Base-by-base conservation (phyloP, 345 rosid species). In the Laguncularia racemosa region DNA sequence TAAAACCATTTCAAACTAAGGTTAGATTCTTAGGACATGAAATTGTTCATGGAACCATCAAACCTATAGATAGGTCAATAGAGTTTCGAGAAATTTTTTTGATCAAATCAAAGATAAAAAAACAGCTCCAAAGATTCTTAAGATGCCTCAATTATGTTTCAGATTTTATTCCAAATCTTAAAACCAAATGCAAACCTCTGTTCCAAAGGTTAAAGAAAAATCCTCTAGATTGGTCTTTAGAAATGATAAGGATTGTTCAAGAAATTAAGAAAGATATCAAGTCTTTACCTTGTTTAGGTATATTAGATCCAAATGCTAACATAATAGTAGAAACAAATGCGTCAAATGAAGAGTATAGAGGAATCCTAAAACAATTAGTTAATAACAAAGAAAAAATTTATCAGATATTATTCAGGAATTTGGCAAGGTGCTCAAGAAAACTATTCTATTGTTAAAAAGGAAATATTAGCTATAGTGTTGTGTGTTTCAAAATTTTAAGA, bases 41-140 rank as follows among this genome's bases (percentile, higher is more conserved):
- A 18, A 19, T 56, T 33, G 16, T 38, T 20, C 16, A 13, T 16
- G 28, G 20, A 16, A 56, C n/a, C 44, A 44, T 9, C 13, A 10
- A 38, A 38, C 20, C 58, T 7, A 40, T 55, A 20, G 2, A 23
- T 18, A 55, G 46, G 28, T 40, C 14, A 16, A 38, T 55, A 9
- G 0, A 20, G n/a, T 55, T 55, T 33, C 46, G 16, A 14, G 26
- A 19, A 44, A 14, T 16, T 0, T 56, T 20, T 23, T 5, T 15
- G 14, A 56, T 56, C 16, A 56, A 44, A 56, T 56, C 15, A 38
- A 7, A 44, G 48, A 44, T 47, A 23, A 56, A 56, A 55, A 19
- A 17, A 3, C 12, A 44, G 16, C 14, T 56, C 13, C 0, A 44
- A 18, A 18, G 20, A 20, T 52, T 17, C 10, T 0, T 56, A 3